Evolutionary conservation across 208 protist genomes (phyloP).

Genomic region (Leishmania guyanensis): DNA sequence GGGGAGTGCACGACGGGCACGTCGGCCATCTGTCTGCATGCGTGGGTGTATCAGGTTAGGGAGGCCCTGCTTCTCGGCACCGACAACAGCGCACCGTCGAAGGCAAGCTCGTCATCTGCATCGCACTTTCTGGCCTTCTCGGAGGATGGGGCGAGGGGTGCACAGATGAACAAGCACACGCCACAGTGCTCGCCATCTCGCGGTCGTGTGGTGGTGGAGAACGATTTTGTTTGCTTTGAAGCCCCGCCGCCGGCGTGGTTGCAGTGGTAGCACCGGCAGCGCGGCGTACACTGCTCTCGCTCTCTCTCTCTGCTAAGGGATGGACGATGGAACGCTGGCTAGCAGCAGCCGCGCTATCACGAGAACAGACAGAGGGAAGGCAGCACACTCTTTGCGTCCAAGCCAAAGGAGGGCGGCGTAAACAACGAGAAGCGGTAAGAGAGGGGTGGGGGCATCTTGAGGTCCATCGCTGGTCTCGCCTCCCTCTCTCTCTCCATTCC

Average conservation of each 20-base stretch:
- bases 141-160: not conserved
- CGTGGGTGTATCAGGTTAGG: slow-evolving; percentile 69
- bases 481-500: not conserved
- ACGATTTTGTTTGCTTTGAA: slow-evolving; percentile 23
- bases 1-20: slow-evolving; percentile 32
- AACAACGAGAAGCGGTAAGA: not conserved
- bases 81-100: not conserved
- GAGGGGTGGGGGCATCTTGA: not conserved
- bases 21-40: slow-evolving; percentile 64
- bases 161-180: not conserved
- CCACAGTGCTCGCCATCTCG: not conserved
- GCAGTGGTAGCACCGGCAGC: not conserved
- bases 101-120: not conserved
- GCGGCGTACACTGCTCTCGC: not conserved
- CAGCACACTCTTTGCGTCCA: not conserved
- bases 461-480: not conserved
- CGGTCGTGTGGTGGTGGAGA: not conserved
- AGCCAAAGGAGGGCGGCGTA: not conserved
- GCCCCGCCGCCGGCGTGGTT: slow-evolving; percentile 23
- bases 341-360: not conserved
- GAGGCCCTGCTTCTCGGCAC: slow-evolving; percentile 27
- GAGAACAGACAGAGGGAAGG: not conserved
- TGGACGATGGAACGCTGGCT: not conserved
- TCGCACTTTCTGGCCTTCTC: not conserved
- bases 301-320: not conserved